Base-by-base conservation (phyloP, 495 filamentous ascomycete genomes). In the Hypoxylon fuscum region DNA sequence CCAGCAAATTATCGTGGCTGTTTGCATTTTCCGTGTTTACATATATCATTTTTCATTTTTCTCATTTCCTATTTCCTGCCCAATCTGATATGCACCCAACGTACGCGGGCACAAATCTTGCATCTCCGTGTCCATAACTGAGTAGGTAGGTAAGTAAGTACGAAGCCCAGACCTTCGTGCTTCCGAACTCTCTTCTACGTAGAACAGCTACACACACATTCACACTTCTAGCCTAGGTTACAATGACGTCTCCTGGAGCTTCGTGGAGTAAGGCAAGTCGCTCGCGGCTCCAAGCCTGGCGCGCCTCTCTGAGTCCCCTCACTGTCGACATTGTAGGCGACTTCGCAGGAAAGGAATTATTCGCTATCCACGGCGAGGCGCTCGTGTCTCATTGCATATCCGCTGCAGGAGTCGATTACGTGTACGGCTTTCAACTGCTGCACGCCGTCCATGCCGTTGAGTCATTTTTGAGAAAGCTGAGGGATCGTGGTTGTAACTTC, bases 351-450 rank as follows among this genome's bases (percentile, higher is more conserved):
- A 78, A 82, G 42, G 89, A 90, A 55, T 76, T 86, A 1, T 92
- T 92, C 72, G 68, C 90, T 7, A 77, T 93, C 34, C 87, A 93
- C 59, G 90, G 89, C 1, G 90, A 93, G 52, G 88, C 88, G 0
- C 74, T 93, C 8, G 72, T 93, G 1, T 73, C 85, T 10, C 68
- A 87, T 32, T 87, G 81, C 62, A 83, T 92, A 34, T 72, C 78
- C 14, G 79, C 90, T 53, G 38, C 75, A 2, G 70, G 79, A 25
- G 79, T 93, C 3, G 87, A 93, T 62, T 87, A 90, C 54, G 58
- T 78, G 25, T 68, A 83, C 44, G 90, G 90, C 2, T 89, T 90
- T 48, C 90, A 92, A 63, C 58, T 92, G 7, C 72, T 93, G 0
- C 90, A 93, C 68, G 86, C 86, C 0, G 81, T 85, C 1, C 90